Percentiles rank a stretch among this genome's conserved stretches.
phyloP scores from a whole-genome alignment of 1,284 basidiomycete genomes.

The Heterobasidion occidentale region DNA sequence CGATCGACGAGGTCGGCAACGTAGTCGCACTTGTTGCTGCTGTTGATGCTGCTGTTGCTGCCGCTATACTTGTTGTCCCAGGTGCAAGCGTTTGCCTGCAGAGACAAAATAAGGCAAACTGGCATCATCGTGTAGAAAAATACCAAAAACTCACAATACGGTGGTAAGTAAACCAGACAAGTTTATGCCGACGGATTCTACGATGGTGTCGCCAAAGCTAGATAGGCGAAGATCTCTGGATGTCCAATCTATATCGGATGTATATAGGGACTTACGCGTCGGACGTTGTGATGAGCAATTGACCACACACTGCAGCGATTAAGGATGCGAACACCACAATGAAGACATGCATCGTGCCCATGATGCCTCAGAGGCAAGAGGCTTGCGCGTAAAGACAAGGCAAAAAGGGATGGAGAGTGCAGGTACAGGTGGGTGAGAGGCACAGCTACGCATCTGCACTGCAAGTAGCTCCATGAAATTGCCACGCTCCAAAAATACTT shows the following conservation, averaged over 20 bases:
- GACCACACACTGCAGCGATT: background rate
- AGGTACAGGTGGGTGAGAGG: too few relatives aligned
- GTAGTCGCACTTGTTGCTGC: conserved; percentile 18
- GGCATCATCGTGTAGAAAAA: background rate
- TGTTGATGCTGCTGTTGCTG: conserved; percentile 16
- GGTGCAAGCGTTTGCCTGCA: conserved; percentile 7
- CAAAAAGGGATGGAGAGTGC: too few relatives aligned
- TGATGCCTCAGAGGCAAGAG: background rate
- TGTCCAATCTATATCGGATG: background rate
- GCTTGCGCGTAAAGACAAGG: too few relatives aligned
- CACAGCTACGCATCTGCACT: too few relatives aligned
- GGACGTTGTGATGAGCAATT: conserved; percentile 4
- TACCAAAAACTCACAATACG: conserved; percentile 30
- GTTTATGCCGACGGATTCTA: conserved; percentile 42
- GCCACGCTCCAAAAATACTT: too few relatives aligned
- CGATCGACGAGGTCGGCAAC: conserved; percentile 15
- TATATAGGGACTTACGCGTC: conserved; percentile 5
- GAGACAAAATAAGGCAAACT: background rate
- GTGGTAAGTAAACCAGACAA: conserved; percentile 35
- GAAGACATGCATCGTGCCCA: background rate
- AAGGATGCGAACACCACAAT: background rate
- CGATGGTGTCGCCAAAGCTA: conserved; percentile 46
- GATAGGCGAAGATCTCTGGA: background rate
- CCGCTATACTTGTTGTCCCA: background rate
- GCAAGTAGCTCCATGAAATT: too few relatives aligned